phyloP scores from a whole-genome alignment of 2,329 filamentous ascomycete genomes.

The Balansia obtecta region DNA sequence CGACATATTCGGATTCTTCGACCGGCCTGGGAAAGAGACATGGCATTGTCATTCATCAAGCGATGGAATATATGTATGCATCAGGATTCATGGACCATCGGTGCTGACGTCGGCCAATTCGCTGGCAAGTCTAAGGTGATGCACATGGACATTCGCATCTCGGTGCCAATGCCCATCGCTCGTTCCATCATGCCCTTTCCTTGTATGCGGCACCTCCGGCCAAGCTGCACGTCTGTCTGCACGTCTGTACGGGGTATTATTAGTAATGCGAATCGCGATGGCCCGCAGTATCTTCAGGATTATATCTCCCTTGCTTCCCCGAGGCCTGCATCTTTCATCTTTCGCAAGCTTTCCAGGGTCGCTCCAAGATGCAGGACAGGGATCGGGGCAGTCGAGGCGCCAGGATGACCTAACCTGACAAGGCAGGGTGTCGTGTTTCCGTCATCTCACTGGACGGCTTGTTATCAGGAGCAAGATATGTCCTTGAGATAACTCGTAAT shows the following conservation, averaged over 20 bases:
- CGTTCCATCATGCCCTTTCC: background rate
- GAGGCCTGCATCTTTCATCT: background rate
- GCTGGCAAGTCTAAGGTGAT: no score
- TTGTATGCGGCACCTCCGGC: background rate
- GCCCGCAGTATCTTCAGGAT: background rate
- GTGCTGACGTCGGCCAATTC: no score
- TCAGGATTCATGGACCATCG: background rate
- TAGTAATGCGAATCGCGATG: background rate
- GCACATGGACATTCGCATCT: background rate
- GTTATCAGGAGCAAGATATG: slow-evolving; percentile 24
- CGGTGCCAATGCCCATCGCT: background rate
- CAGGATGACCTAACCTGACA: slow-evolving; percentile 1
- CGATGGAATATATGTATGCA: no score
- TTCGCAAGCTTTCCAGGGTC: slow-evolving; percentile 1
- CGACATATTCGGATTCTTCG: background rate
- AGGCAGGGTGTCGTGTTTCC: background rate
- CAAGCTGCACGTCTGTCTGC: no score
- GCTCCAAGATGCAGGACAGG: background rate
- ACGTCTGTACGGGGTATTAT: background rate
- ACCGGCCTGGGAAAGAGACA: background rate
- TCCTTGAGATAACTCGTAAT: slow-evolving; percentile 15
- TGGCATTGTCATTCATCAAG: background rate
- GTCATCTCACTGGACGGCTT: slow-evolving; percentile 5
- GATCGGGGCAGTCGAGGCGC: background rate
- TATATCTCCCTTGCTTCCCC: background rate